Evolutionary conservation across 805 yeast genomes (phyloP), one percentile per base, ranked within the genome.

Genomic region (Zygoascus flipseniorum): DNA sequence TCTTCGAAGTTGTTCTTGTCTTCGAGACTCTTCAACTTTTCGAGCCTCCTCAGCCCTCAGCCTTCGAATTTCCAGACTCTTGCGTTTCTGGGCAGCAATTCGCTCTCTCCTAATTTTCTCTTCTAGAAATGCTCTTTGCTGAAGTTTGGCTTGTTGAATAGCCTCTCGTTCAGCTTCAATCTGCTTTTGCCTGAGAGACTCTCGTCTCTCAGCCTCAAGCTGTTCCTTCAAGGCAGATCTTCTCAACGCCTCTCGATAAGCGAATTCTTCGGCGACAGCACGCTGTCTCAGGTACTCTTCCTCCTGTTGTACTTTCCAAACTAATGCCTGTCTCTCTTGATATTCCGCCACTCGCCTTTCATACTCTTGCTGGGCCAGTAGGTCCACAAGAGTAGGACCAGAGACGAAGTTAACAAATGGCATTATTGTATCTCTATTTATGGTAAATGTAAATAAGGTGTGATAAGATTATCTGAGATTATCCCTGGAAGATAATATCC

Each of bases 341-440:
- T 54, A 50, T 37, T 54, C 53, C 18, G 55, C 55, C 14, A 45
- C 19, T 32, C 54, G 52, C 3, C 45, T 37, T 43, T 54, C 55
- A 35, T 52, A 50, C 5, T 52, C 56, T 39, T 52, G 52, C 14
- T 44, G 51, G 16, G 53, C 53, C 13, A 56, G 39, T 31, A 31
- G 14, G 19, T 52, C 48, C 41, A 31, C 37, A 5, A 31, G 23
- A 31, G 41, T 13, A 8, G 41, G 16, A 31, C 37, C 41, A 31
- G 23, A 46, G 14, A 13, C 11, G 8, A 46, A 13, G n/a, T 46
- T 31, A 9, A 46, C 10, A 16, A 11, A 31, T 4, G 41, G 16
- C 49, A 31, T 46, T 9, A 14, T 46, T 16, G 31, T n/a, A 16
- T 44, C 18, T 19, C 6, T 26, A 44, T 44, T 16, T n/a, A 5